phyloP scores from a whole-genome alignment of 2,329 filamentous ascomycete genomes.

The Nothomitra cinnamomea region DNA sequence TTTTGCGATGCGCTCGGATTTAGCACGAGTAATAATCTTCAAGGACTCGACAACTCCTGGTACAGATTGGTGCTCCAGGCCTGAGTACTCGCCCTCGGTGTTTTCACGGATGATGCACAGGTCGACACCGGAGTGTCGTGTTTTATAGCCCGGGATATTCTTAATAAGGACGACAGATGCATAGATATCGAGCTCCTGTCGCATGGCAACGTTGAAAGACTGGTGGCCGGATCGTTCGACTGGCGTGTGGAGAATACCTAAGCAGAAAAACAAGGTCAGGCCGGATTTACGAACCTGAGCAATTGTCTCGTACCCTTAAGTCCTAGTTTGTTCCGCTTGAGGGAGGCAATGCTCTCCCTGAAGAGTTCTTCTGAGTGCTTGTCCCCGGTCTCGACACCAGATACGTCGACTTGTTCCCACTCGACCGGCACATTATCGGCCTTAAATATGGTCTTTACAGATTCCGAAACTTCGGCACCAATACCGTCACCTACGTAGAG shows the following conservation, averaged over 20 bases:
- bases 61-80: slow-evolving; percentile 96
- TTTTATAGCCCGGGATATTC: slow-evolving; percentile 98
- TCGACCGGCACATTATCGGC: slow-evolving; percentile 96
- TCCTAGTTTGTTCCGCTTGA: slow-evolving; percentile 96
- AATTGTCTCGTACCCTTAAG: slow-evolving; percentile 52
- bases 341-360: slow-evolving; percentile 83
- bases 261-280: background rate
- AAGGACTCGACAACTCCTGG: slow-evolving; percentile 93
- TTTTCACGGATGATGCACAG: slow-evolving; percentile 99
- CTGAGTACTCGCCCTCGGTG: slow-evolving; percentile 99
- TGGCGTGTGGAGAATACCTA: slow-evolving; percentile 79
- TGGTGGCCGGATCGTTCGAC: slow-evolving; percentile 94
- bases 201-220: slow-evolving; percentile 98
- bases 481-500: slow-evolving; percentile 66
- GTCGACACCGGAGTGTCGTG: slow-evolving; percentile 92
- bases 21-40: slow-evolving; percentile 98
- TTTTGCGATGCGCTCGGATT: slow-evolving; percentile 98
- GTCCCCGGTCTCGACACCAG: slow-evolving; percentile 68
- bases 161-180: slow-evolving; percentile 95
- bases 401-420: slow-evolving; percentile 97
- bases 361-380: slow-evolving; percentile 90
- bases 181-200: slow-evolving; percentile 99
- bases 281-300: background rate
- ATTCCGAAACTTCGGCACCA: slow-evolving; percentile 92
- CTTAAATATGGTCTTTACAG: slow-evolving; percentile 98